Conservation (phyloP, 2,329 filamentous ascomycete genomes). For the Teratosphaeria viscida region DNA sequence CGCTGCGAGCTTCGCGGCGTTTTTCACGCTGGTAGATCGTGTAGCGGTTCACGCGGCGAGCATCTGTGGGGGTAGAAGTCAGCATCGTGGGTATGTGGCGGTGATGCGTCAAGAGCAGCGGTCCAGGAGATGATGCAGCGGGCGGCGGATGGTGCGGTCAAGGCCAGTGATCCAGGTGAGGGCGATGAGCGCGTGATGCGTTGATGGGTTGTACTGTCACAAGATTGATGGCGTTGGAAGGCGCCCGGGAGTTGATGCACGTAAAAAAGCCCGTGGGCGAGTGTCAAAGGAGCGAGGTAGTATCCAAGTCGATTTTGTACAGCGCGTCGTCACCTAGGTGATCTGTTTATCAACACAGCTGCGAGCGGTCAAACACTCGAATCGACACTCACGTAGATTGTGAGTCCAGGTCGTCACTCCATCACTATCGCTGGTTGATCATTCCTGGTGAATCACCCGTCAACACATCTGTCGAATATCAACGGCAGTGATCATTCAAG, state of each 20-base stretch:
- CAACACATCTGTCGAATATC: too few species aligned
- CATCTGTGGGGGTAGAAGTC: neutral
- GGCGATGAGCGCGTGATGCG: neutral
- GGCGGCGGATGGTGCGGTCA: neutral
- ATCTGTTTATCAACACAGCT: neutral
- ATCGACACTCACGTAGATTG: neutral
- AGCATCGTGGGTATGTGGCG: neutral
- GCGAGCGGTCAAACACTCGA: neutral
- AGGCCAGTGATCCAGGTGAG: neutral
- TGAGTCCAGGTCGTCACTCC: neutral
- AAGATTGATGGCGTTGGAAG: neutral
- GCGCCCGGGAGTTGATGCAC: too few species aligned
- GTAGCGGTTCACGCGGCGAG: neutral
- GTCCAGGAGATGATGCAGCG: neutral
- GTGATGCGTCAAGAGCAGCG: neutral
- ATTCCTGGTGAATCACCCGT: too few species aligned
- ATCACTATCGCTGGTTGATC: neutral
- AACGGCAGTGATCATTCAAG: too few species aligned
- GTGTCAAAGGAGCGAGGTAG: neutral
- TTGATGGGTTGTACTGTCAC: neutral
- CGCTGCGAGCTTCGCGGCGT: neutral
- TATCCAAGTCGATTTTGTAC: neutral
- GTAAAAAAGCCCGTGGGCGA: neutral
- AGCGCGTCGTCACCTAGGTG: neutral
- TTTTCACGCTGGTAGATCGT: neutral